Evolutionary conservation across 345 rosid species (phyloP).

Genomic region (Sisymbrium altissimum): DNA sequence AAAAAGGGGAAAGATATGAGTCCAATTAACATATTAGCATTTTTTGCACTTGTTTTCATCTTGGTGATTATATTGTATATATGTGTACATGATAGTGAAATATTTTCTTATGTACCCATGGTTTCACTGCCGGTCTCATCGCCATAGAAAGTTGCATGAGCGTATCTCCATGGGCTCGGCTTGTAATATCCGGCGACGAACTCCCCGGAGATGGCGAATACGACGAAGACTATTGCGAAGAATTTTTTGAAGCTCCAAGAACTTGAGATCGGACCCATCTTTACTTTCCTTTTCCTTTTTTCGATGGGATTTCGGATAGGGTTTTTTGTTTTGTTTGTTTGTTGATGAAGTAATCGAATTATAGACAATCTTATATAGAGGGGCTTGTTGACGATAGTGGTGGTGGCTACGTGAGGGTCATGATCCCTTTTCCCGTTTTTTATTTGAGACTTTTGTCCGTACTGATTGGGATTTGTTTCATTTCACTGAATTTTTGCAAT

Average conservation of each 20-base stretch:
- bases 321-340: neutral
- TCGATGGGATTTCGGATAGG: neutral
- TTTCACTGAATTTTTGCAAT: slow-evolving; percentile 7
- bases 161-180: slow-evolving; percentile 52
- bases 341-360: slow-evolving; percentile 19
- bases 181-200: slow-evolving; percentile 33
- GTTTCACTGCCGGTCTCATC: slow-evolving; percentile 63
- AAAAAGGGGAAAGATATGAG: neutral
- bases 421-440: slow-evolving; percentile 4
- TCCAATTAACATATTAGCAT: too few species aligned
- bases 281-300: neutral
- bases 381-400: neutral
- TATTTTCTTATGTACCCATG: slow-evolving; percentile 39
- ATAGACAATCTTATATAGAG: slow-evolving; percentile 22
- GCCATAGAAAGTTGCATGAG: slow-evolving; percentile 74
- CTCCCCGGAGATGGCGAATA: slow-evolving; percentile 25
- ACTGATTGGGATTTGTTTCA: slow-evolving; percentile 21
- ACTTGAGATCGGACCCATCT: slow-evolving; percentile 20
- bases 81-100: neutral
- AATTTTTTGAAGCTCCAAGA: slow-evolving; percentile 44
- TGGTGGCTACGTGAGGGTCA: slow-evolving; percentile 35
- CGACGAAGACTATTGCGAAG: slow-evolving; percentile 14
- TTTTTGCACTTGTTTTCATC: neutral
- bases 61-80: neutral
- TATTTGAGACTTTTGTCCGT: slow-evolving; percentile 28